Percentiles rank a stretch among this genome's conserved stretches.
phyloP scores from a whole-genome alignment of 2,329 filamentous ascomycete genomes.

The Alternaria ethzedia region DNA sequence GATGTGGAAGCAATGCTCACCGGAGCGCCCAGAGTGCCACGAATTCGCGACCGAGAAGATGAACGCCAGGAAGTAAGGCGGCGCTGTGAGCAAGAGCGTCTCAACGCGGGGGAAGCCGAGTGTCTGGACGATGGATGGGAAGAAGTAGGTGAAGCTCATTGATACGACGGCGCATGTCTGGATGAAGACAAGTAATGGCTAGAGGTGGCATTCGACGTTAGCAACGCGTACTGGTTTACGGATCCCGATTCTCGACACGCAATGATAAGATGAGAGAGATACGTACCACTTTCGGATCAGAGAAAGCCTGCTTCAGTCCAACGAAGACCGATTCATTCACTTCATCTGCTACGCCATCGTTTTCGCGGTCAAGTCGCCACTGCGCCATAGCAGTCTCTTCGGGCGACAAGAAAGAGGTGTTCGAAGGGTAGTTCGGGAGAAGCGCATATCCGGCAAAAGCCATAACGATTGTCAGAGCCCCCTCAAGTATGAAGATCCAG shows the following conservation, averaged over 20 bases:
- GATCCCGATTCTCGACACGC: neutral
- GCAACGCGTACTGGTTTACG: neutral
- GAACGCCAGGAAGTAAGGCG: conserved; percentile 65
- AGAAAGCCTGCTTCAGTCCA: conserved; percentile 58
- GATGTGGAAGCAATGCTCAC: conserved; percentile 60
- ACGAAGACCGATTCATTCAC: conserved; percentile 21
- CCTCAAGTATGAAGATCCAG: conserved; percentile 30
- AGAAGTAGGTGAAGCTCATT: conserved; percentile 66
- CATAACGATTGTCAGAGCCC: conserved; percentile 24
- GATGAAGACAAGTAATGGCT: conserved; percentile 50
- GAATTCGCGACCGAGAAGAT: conserved; percentile 63
- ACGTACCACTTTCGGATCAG: conserved; percentile 54
- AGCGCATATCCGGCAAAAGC: conserved; percentile 51
- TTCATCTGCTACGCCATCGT: conserved; percentile 23
- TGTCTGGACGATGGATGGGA: conserved; percentile 66
- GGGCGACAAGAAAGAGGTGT: conserved; percentile 51
- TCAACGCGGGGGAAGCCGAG: conserved; percentile 61
- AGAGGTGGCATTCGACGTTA: neutral
- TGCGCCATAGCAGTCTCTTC: conserved; percentile 29
- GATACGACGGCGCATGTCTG: conserved; percentile 59
- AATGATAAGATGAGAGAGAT: neutral
- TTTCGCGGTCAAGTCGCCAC: conserved; percentile 29
- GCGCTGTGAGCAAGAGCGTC: conserved; percentile 64
- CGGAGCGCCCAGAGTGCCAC: conserved; percentile 60
- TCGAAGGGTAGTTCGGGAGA: conserved; percentile 58